Percentiles rank a stretch among this genome's conserved stretches.
phyloP scores from a whole-genome alignment of 139 green algal species.

The Nannochloris sp. region DNA sequence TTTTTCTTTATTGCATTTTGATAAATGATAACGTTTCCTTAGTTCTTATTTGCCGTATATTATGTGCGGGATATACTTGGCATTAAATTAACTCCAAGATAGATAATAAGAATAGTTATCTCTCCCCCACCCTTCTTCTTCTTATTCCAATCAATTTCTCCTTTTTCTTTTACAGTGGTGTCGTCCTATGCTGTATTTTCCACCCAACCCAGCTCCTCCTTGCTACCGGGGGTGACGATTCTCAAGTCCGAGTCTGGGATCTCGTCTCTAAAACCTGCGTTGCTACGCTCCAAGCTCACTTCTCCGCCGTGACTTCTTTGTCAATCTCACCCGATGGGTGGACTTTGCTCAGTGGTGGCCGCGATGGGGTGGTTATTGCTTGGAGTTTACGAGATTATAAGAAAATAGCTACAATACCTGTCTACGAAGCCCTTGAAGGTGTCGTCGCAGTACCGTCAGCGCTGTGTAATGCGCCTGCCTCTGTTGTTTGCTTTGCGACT shows the following conservation, averaged over 20 bases:
- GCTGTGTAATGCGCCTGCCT: not conserved
- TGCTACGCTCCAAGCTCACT: constrained; percentile 56
- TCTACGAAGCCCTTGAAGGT: constrained; percentile 85
- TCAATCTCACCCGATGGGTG: constrained; percentile 63
- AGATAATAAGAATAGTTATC: not conserved
- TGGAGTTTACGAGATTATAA: constrained; percentile 66
- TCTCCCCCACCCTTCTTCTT: not conserved
- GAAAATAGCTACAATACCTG: constrained; percentile 62
- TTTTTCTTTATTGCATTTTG: no score
- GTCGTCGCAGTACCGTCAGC: constrained; percentile 9
- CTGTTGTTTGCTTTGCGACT: constrained; percentile 61
- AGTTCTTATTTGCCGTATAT: not conserved
- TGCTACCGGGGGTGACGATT: constrained; percentile 66
- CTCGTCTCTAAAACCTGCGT: constrained; percentile 58
- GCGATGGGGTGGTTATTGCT: constrained; percentile 65
- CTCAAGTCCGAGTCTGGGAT: constrained; percentile 71
- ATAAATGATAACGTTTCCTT: not conserved
- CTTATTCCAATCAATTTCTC: no score
- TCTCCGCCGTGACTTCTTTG: constrained; percentile 75
- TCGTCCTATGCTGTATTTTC: constrained; percentile 72
- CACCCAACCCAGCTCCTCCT: constrained; percentile 78
- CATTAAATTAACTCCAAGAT: not conserved
- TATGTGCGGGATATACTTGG: not conserved
- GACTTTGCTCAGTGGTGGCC: constrained; percentile 44
- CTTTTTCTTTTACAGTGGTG: constrained; percentile 30